Conservation (phyloP, 306 rosid species). For the Cercis canadensis region DNA sequence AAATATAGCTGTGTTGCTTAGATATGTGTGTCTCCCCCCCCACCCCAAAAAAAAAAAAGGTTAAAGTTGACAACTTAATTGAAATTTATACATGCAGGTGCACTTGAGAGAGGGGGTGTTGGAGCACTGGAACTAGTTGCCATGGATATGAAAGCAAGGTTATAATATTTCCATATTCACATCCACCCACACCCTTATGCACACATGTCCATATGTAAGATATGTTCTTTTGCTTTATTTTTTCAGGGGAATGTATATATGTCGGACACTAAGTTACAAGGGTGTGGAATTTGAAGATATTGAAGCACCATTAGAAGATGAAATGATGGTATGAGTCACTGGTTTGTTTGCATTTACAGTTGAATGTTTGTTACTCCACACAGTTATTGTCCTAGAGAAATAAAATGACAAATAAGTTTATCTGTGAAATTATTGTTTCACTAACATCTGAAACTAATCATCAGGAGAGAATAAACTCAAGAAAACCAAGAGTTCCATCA, state of each 20-base stretch:
- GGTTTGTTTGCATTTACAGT: conserved; percentile 25
- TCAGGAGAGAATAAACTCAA: conserved; percentile 3
- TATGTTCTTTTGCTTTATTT: conserved; percentile 31
- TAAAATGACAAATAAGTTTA: conserved; percentile 21
- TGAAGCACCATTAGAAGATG: conserved; percentile 87
- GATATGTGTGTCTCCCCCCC: background rate
- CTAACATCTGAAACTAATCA: conserved; percentile 28
- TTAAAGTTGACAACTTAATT: conserved; percentile 25
- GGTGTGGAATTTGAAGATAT: conserved; percentile 93
- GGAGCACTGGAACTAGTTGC: conserved; percentile 99
- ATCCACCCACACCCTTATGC: conserved; percentile 8
- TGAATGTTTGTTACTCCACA: background rate
- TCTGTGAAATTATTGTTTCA: conserved; percentile 12
- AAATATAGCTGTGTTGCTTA: background rate
- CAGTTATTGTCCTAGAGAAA: conserved; percentile 3
- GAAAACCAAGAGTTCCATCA: too few relatives aligned
- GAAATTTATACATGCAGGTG: conserved; percentile 57
- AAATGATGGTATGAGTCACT: conserved; percentile 81
- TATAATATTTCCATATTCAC: conserved; percentile 26
- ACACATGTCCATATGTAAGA: conserved; percentile 1
- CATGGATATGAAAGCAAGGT: conserved; percentile 99
- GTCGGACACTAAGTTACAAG: conserved; percentile 93
- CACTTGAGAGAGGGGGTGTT: conserved; percentile 95
- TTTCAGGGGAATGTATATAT: conserved; percentile 95
- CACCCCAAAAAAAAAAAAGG: background rate